Evolutionary conservation across 2,329 filamentous ascomycete genomes (phyloP).

Genomic region (Pseudogymnoascus sp.): DNA sequence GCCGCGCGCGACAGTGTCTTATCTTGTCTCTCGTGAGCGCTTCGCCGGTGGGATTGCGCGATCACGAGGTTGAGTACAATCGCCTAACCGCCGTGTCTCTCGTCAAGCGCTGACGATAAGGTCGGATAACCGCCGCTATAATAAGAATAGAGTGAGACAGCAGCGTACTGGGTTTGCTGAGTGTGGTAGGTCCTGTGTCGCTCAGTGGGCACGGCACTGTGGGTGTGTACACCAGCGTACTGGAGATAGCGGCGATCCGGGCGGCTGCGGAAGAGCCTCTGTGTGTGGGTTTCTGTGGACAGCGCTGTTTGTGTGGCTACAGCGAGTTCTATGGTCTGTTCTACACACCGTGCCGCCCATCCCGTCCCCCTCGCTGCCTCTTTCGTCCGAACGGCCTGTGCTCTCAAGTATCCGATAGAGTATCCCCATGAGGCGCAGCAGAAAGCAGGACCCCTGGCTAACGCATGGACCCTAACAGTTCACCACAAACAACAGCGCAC

Average conservation of each 20-base stretch:
- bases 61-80: neutral
- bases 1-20: neutral
- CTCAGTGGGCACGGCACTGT: neutral
- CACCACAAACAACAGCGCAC: neutral
- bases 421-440: slow-evolving; percentile 4
- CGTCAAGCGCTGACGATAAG: neutral
- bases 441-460: neutral
- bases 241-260: neutral
- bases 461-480: neutral
- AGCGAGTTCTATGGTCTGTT: neutral
- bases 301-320: neutral
- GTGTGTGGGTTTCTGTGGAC: neutral
- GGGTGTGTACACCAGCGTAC: neutral
- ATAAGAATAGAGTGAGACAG: neutral
- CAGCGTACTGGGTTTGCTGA: neutral
- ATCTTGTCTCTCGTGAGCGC: neutral
- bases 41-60: neutral
- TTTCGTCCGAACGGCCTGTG: neutral
- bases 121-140: neutral
- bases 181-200: neutral
- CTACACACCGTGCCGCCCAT: neutral
- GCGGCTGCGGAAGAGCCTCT: neutral
- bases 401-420: neutral
- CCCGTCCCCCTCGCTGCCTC: neutral
- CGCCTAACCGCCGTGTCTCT: neutral